Evolutionary conservation across 2,329 filamentous ascomycete genomes (phyloP), one percentile per base, ranked within the genome.

Genomic region (Talaromyces sp.): DNA sequence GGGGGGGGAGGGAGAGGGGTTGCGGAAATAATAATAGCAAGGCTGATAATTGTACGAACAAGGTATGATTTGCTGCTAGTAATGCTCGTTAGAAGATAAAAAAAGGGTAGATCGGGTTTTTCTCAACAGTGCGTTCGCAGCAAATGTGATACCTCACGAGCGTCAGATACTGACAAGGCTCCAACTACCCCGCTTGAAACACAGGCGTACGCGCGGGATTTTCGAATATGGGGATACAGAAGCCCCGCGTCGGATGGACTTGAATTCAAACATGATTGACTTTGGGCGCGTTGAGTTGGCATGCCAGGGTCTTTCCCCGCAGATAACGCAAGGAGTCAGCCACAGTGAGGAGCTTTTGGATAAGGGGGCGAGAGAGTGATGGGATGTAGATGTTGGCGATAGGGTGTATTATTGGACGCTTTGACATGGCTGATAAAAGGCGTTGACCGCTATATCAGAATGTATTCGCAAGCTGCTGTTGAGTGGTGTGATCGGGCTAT

Each of bases 281-380:
- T 43, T 43, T 43, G 17, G n/a, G 41, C 41, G 32, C 5, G 32
- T 38, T 54, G 53, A 54, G 53, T 38, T 54, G 53, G 53, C 53
- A 54, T n/a, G 19, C 35, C 53, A 24, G 38, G 53, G 53, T 54
- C 27, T n/a, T n/a, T 27, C 53, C 53, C 53, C 53, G 53, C 53
- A 54, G 53, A 54, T 54, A 54, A 54, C 31, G 19, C 31, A 38
- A 29, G 38, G 31, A 21, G 29, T 54, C 29, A 26, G 53, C 53
- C 53, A 54, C 53, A 24, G 19, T 35, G 31, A 38, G 31, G 21
- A 38, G 35, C 17, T 29, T 29, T 12, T 32, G 52, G 41, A 46
- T 21, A 46, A 46, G n/a, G 3, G 8, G 3, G 17, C 17, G n/a
- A 46, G 8, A 10, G 8, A 19, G n/a, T 21, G 32, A 35, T 17